Evolutionary conservation across 768 basidiomycete genomes (phyloP), one percentile per base, ranked within the genome.

Genomic region (Nidula microcarpa): DNA sequence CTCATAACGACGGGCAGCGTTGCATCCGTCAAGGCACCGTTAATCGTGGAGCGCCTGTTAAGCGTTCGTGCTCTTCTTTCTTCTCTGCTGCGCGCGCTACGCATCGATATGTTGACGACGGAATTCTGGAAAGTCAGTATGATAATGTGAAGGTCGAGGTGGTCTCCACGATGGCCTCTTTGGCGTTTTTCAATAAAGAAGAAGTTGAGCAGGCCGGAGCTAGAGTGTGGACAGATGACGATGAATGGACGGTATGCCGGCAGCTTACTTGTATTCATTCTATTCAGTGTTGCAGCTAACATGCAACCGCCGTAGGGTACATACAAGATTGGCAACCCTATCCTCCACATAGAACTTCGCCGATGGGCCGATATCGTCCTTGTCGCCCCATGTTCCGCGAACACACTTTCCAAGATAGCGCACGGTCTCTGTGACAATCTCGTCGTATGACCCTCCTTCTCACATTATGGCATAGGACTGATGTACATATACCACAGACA

Each of bases 351-450:
- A 53, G 94, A 99, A 71, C 84, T 97, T 2, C 73, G 94, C 34
- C 74, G 86, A 52, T 98, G 97, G 97, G 94, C 96, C 44, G 94
- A 99, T 63, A 71, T 98, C 49, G 94, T 98, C 49, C 85, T 99
- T 47, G 80, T 99, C 47, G 93, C 93, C 0, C 97, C 97, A 0
- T 98, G 94, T 63, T 94, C 93, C 0, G 95, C 96, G n/a, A 98
- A 97, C 68, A 95, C 94, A 1, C 80, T 99, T 16, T 84, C 94
- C 7, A 98, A 98, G 71, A 88, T 99, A 50, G 89, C 94, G 0
- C 78, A 84, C 43, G 95, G 97, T 0, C 60, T 85, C 0, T 97
- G 94, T 62, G 96, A 98, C 63, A 96, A 98, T 64, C 82, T 97
- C 44, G 86, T 78, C n/a, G 90, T 91, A 56, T 46, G 80, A 34